Conservation (phyloP, 768 basidiomycete genomes). For the Lentinus brumalis region DNA sequence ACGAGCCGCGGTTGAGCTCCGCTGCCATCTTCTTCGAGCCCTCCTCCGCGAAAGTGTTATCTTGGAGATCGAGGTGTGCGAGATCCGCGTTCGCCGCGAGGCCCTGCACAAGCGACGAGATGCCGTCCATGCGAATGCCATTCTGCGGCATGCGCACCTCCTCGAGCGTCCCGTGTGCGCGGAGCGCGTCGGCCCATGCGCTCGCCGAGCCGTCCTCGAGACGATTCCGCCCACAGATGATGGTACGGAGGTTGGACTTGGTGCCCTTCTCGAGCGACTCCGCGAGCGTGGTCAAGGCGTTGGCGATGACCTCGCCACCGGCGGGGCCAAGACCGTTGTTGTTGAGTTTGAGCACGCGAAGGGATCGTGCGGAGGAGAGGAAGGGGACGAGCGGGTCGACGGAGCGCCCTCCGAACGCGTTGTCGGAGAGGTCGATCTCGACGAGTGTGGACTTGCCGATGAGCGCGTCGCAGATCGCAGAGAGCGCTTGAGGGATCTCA, state of each 20-base stretch:
- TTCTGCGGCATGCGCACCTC: slow-evolving; percentile 98
- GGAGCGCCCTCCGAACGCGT: slow-evolving; percentile 94
- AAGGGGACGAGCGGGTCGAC: slow-evolving; percentile 93
- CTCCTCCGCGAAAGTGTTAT: slow-evolving; percentile 76
- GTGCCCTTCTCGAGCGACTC: slow-evolving; percentile 62
- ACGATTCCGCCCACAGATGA: slow-evolving; percentile 96
- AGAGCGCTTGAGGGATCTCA: slow-evolving; percentile 90
- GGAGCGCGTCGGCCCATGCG: slow-evolving; percentile 87
- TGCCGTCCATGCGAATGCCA: slow-evolving; percentile 92
- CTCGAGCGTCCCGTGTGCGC: slow-evolving; percentile 74
- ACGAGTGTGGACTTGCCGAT: slow-evolving; percentile 77
- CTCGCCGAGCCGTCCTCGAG: slow-evolving; percentile 86
- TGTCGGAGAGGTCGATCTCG: slow-evolving; percentile 91
- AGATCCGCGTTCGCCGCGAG: slow-evolving; percentile 67
- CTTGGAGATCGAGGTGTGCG: slow-evolving; percentile 86
- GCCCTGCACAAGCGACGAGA: slow-evolving; percentile 75
- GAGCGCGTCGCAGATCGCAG: slow-evolving; percentile 86
- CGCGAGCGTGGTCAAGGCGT: slow-evolving; percentile 80
- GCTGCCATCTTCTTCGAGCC: slow-evolving; percentile 60
- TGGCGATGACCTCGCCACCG: slow-evolving; percentile 83
- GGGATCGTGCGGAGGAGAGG: slow-evolving; percentile 77
- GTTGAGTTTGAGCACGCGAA: slow-evolving; percentile 87
- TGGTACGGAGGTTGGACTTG: slow-evolving; percentile 68
- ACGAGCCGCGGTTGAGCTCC: slow-evolving; percentile 52
- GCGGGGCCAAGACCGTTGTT: slow-evolving; percentile 96